Evolutionary conservation across 2,329 filamentous ascomycete species (phyloP).

Genomic region (Colletotrichum viniferum): DNA sequence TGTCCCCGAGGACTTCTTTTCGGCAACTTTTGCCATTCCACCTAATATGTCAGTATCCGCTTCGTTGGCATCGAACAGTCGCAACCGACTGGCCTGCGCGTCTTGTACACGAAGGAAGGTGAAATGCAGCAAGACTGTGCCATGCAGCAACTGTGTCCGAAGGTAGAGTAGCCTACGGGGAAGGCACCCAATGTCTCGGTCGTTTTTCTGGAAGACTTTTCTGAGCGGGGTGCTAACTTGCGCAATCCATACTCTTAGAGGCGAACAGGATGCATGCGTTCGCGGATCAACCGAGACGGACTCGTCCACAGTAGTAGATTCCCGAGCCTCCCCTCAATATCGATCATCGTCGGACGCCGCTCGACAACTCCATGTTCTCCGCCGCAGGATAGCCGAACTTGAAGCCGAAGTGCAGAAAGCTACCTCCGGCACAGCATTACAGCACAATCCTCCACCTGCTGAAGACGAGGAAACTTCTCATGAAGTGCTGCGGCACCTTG

Average conservation of each 20-base stretch:
- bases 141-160: constrained; percentile 28
- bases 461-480: background rate
- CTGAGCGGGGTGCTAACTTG: background rate
- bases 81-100: constrained; percentile 20
- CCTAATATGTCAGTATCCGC: background rate
- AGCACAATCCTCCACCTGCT: background rate
- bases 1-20: background rate
- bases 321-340: background rate
- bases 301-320: background rate
- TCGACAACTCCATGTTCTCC: background rate
- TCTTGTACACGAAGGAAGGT: constrained; percentile 28
- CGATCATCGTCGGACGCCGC: background rate
- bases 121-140: constrained; percentile 27
- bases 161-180: background rate
- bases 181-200: background rate
- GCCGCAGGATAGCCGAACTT: background rate
- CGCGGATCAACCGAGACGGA: background rate
- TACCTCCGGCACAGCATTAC: background rate
- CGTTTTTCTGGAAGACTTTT: background rate
- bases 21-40: background rate
- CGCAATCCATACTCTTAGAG: background rate
- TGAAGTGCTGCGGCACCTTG: background rate
- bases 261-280: background rate
- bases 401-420: background rate
- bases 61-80: background rate